These are phyloP conservation scores for Zygnema circumcarinatum DNA, from an alignment of 139 green algal species.

Conservation along the genomic window DNA sequence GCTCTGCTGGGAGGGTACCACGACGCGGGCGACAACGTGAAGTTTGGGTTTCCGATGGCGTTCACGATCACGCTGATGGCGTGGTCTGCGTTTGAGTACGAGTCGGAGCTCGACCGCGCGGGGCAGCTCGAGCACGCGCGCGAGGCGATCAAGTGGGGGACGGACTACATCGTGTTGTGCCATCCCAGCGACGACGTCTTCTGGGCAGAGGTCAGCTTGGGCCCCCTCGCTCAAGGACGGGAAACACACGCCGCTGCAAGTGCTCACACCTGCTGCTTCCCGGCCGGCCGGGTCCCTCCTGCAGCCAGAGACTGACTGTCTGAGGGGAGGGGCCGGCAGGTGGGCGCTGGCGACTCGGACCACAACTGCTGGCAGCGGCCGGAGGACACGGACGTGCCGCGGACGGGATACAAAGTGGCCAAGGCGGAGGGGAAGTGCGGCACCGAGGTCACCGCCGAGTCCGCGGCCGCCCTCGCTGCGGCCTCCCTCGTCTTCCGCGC, in stretches of 20 bases:
- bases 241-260: no score
- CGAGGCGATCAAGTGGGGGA: constrained; percentile 69
- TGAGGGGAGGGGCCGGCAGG: no score
- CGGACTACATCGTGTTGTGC: constrained; percentile 75
- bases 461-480: constrained; percentile 43
- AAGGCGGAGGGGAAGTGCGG: no score
- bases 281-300: no score
- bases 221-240: no score
- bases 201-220: constrained; percentile 22
- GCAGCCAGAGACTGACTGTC: no score
- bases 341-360: constrained; percentile 35
- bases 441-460: constrained; percentile 34
- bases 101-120: neutral
- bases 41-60: constrained; percentile 69
- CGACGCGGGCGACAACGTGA: constrained; percentile 73
- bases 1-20: constrained; percentile 68
- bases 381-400: constrained; percentile 32
- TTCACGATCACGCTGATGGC: constrained; percentile 63
- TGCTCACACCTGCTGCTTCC: no score
- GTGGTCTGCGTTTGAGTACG: constrained; percentile 68
- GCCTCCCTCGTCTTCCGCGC: constrained; percentile 32
- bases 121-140: constrained; percentile 61
- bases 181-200: neutral
- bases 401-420: constrained; percentile 37
- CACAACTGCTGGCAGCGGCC: constrained; percentile 51